Evolutionary conservation across 2,329 filamentous ascomycete species (phyloP).

Genomic region (Aspergillus jensenii): DNA sequence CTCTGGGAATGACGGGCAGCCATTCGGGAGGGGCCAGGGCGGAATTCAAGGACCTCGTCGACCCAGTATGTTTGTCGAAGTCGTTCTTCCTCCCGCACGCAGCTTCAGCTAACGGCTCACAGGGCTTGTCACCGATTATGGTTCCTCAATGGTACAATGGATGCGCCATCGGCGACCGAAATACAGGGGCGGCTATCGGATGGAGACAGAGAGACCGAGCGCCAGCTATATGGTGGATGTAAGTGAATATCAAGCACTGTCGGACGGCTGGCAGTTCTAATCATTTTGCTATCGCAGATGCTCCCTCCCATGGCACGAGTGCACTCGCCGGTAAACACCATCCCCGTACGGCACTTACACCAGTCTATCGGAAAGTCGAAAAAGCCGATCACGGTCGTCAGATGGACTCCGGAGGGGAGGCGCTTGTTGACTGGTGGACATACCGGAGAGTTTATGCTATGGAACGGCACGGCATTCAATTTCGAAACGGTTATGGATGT

Average conservation of each 20-base stretch:
- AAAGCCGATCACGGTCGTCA: constrained; percentile 93
- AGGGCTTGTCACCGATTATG: constrained; percentile 93
- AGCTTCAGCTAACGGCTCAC: constrained; percentile 17
- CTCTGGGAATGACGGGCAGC: constrained; percentile 33
- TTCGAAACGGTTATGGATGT: constrained; percentile 98
- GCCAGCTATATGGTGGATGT: constrained; percentile 89
- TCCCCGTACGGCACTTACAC: constrained; percentile 93
- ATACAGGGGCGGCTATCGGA: constrained; percentile 68
- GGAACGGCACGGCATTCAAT: constrained; percentile 99
- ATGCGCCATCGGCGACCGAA: constrained; percentile 77
- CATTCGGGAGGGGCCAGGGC: constrained; percentile 31
- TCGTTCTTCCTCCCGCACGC: background rate
- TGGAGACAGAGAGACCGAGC: constrained; percentile 81
- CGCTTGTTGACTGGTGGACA: constrained; percentile 89
- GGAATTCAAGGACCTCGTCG: constrained; percentile 39
- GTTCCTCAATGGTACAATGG: constrained; percentile 86
- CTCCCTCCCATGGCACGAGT: constrained; percentile 76
- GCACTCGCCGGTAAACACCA: constrained; percentile 75
- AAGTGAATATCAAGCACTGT: constrained; percentile 37
- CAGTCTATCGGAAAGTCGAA: constrained; percentile 99
- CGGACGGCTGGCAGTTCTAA: background rate
- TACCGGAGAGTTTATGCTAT: constrained; percentile 95
- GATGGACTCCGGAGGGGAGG: constrained; percentile 95
- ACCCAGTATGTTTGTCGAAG: constrained; percentile 33
- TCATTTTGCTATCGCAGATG: constrained; percentile 58